Evolutionary conservation across 345 rosid genomes (phyloP).

Genomic region (Eucalyptus grandis): DNA sequence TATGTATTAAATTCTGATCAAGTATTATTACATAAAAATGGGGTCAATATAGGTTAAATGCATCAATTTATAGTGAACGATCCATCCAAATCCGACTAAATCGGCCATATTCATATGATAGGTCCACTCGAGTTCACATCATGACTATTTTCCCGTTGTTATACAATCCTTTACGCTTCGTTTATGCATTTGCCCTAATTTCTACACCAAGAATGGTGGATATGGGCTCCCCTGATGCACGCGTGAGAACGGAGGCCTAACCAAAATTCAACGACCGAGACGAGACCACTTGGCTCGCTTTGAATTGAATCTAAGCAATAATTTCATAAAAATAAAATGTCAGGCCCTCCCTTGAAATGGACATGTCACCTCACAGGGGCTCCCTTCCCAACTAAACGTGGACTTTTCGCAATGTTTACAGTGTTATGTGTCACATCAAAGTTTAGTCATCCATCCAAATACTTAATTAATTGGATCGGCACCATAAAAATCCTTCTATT

Average conservation of each 20-base stretch:
- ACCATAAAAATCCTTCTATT: not conserved
- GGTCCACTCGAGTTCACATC: not conserved
- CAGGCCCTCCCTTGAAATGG: not conserved
- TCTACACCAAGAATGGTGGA: not conserved
- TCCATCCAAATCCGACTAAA: not conserved
- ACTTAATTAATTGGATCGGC: rapidly evolving
- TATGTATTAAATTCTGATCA: rapidly evolving
- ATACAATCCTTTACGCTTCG: not conserved
- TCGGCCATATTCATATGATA: not conserved
- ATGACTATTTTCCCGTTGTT: not conserved
- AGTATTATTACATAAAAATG: not conserved
- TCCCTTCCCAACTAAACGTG: not conserved
- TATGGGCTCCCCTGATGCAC: not conserved
- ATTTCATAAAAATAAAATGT: not conserved
- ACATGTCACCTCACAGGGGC: not conserved
- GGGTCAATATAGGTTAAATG: not conserved
- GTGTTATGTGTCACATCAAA: not conserved
- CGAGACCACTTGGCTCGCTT: not conserved
- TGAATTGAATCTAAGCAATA: not conserved
- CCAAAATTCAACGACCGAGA: not conserved
- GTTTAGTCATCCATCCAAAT: not conserved
- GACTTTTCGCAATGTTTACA: not conserved
- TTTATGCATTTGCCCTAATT: not conserved
- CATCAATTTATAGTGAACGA: rapidly evolving
- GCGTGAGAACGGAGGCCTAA: not conserved